phyloP scores from a whole-genome alignment of 306 rosid species.

The Pterocarpus santalinus region DNA sequence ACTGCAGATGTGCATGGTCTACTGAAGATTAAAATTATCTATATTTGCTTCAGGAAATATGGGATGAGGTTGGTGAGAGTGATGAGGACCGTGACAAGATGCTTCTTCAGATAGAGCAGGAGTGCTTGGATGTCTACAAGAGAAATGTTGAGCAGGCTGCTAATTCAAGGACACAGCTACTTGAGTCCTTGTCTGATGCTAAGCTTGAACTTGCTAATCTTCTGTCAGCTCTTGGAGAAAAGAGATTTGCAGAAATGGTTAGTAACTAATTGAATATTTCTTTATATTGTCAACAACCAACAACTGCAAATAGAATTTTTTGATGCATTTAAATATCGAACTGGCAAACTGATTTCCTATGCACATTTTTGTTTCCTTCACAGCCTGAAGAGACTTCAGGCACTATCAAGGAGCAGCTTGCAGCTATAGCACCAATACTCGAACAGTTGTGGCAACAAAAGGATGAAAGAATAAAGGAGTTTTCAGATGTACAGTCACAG shows the following conservation, averaged over 20 bases:
- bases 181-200: constrained; percentile 80
- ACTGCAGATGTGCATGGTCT: constrained; percentile 12
- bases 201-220: constrained; percentile 79
- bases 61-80: constrained; percentile 97
- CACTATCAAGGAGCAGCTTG: constrained; percentile 58
- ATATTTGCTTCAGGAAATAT: constrained; percentile 71
- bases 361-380: constrained; percentile 16
- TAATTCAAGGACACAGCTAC: constrained; percentile 86
- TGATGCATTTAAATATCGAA: constrained; percentile 9
- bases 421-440: constrained; percentile 84
- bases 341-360: constrained; percentile 18
- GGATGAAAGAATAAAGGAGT: constrained; percentile 83
- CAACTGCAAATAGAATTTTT: constrained; percentile 9
- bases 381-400: constrained; percentile 59
- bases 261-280: constrained; percentile 28
- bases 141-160: constrained; percentile 90
- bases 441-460: constrained; percentile 85
- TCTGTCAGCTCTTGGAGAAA: constrained; percentile 81
- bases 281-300: constrained; percentile 13
- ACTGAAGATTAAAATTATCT: constrained; percentile 24
- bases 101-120: constrained; percentile 93
- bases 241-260: constrained; percentile 54
- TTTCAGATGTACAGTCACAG: constrained; percentile 82
- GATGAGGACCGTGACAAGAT: constrained; percentile 90
- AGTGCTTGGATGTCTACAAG: constrained; percentile 89